Evolutionary conservation across 2,329 filamentous ascomycete genomes (phyloP), one percentile per base, ranked within the genome.

Genomic region (Rhinocladiella similis): DNA sequence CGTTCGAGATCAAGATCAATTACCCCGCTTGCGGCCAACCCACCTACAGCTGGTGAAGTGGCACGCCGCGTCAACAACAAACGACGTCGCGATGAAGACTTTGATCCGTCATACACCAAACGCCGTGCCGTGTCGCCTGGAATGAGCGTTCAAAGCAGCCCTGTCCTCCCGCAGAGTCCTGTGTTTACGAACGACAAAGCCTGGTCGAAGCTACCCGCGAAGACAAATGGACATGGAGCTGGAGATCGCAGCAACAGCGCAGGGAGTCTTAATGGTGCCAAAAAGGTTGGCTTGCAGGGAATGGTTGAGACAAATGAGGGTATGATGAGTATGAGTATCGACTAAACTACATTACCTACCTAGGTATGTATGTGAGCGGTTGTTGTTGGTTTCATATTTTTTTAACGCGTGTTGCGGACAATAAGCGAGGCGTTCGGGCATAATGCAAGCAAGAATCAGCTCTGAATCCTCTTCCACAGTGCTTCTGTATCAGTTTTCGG

Each of bases 241-340:
- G 39, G 73, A 22, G 75, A 83, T 63, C 73, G 78, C 56, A 71
- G 75, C 52, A 75, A 75, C 63, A 77, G 77, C 51, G 71, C 73
- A 38, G 54, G 62, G 36, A 64, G 60, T 47, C 43, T 54, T 27
- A 81, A 80, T 54, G 78, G 82, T 10, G 71, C 77, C 65, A 76
- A 79, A 63, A 76, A 80, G 65, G 80, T 96, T 13, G 91, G 91
- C 7, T 81, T 95, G 64, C 92, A 97, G 73, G 91, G 92, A 1
- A 97, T 97, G 92, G 88, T 84, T 16, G 93, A 97, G 73, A 93
- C 93, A n/a, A 91, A 91, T 69, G 93, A 97, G 71, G 90, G 91
- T 1, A 80, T 97, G 63, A 96, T 96, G 88, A 91, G 93, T 67
- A 94, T 97, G 89, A 96, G 90, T 72, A 96, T 97, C 67, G 92